A percentile compares a stretch with the other conserved stretches of the same genome.
Evolutionary conservation across 2,329 filamentous ascomycete genomes (phyloP).

Genomic region (Verticillium tricorpus): DNA sequence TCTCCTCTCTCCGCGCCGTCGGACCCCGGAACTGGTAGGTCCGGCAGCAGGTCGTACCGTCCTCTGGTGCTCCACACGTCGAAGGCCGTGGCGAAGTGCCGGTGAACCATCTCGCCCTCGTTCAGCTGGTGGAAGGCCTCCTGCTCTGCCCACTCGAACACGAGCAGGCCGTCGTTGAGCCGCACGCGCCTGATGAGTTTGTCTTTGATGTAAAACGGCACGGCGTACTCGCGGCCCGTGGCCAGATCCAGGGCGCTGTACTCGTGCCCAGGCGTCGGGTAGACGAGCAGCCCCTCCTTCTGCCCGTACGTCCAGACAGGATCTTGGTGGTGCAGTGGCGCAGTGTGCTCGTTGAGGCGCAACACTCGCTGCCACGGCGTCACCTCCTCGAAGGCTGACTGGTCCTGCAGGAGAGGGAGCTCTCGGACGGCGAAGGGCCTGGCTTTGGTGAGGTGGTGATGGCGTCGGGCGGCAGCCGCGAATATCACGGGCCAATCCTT

Average conservation of each 20-base stretch:
- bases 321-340: not conserved
- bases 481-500: constrained; percentile 39
- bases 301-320: constrained; percentile 49
- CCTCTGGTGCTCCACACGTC: constrained; percentile 32
- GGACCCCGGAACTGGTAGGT: not conserved
- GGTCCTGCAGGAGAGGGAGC: not conserved
- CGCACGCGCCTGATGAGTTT: constrained; percentile 52
- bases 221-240: constrained; percentile 31
- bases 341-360: not conserved
- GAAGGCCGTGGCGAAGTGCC: constrained; percentile 57
- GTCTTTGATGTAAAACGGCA: constrained; percentile 46
- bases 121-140: constrained; percentile 47
- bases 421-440: constrained; percentile 27
- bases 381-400: not conserved
- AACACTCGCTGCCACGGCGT: not conserved
- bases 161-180: constrained; percentile 47
- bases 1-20: not conserved
- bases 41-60: not conserved
- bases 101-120: constrained; percentile 44
- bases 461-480: constrained; percentile 46
- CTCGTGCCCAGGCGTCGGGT: constrained; percentile 27
- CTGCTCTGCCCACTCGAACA: constrained; percentile 60
- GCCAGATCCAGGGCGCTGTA: constrained; percentile 48
- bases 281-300: constrained; percentile 52
- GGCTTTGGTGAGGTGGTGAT: constrained; percentile 46